Conservation (phyloP, 345 rosid species). For the Citrus glauca region DNA sequence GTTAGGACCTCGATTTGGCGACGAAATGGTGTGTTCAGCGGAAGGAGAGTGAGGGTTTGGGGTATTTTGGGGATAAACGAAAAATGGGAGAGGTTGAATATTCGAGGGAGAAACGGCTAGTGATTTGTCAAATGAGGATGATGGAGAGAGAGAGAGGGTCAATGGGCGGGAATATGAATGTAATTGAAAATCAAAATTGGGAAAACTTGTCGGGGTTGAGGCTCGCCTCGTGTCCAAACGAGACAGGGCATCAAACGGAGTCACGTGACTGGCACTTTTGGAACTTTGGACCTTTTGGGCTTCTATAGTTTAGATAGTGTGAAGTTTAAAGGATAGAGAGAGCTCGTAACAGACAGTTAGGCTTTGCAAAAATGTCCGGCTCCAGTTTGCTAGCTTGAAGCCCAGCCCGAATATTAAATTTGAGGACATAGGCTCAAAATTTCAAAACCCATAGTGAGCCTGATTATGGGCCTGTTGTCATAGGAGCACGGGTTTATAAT, state of each 20-base stretch:
- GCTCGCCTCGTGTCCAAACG: conserved; percentile 8
- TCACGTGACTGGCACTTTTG: conserved; percentile 2
- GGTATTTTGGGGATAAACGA: conserved; percentile 8
- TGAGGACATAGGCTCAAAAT: too few species aligned
- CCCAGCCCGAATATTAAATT: too few species aligned
- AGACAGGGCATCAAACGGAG: neutral
- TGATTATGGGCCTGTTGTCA: too few species aligned
- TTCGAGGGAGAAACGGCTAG: conserved; percentile 5
- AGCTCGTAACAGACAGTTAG: too few species aligned
- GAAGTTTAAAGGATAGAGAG: too few species aligned
- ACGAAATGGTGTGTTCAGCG: conserved; percentile 11
- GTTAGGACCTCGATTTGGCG: conserved; percentile 20
- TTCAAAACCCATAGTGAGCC: too few species aligned
- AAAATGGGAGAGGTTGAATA: neutral
- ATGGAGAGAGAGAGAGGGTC: conserved; percentile 4
- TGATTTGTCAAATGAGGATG: neutral
- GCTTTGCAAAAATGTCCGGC: too few species aligned
- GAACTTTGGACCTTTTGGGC: neutral
- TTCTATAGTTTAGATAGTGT: too few species aligned
- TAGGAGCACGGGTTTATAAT: too few species aligned
- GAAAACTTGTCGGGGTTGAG: neutral
- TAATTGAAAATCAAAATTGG: conserved; percentile 13
- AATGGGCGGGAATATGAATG: conserved; percentile 30
- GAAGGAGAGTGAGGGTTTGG: conserved; percentile 23
- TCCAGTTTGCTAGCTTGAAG: too few species aligned